Percentiles rank a stretch among this genome's conserved stretches.
phyloP scores from a whole-genome alignment of 768 basidiomycete species.

The Dentipellis fragilis region DNA sequence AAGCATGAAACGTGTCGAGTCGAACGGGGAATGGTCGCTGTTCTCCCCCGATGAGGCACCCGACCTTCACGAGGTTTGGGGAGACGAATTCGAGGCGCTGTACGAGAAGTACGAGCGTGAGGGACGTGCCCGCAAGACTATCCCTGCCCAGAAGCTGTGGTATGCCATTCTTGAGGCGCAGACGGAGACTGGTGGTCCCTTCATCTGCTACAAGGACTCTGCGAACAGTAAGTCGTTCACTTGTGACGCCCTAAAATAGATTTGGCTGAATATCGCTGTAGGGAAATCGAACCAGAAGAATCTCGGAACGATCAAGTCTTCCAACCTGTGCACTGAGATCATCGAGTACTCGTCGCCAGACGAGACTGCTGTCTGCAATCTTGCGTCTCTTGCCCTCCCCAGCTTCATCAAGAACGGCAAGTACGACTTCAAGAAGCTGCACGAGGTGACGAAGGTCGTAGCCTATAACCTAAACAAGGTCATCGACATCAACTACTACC shows the following conservation, averaged over 20 bases:
- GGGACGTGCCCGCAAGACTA: constrained; percentile 71
- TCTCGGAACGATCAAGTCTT: constrained; percentile 97
- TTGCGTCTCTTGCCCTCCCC: constrained; percentile 93
- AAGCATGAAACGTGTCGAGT: constrained; percentile 96
- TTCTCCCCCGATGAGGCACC: constrained; percentile 98
- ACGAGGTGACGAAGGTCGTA: constrained; percentile 90
- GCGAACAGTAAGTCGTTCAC: constrained; percentile 60
- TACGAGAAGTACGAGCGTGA: constrained; percentile 86
- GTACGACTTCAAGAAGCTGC: constrained; percentile 93
- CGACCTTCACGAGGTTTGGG: constrained; percentile 77
- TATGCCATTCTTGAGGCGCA: constrained; percentile 95
- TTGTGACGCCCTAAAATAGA: background rate
- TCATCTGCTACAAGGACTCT: constrained; percentile 98
- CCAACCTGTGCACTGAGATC: constrained; percentile 98
- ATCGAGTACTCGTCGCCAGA: constrained; percentile 97
- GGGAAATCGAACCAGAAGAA: constrained; percentile 98
- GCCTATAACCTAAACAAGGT: constrained; percentile 88
- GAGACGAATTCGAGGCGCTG: constrained; percentile 80
- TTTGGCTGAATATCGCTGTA: constrained; percentile 20
- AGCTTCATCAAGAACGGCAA: constrained; percentile 73
- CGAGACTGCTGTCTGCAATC: constrained; percentile 96
- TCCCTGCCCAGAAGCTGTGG: constrained; percentile 97
- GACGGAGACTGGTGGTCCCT: constrained; percentile 97
- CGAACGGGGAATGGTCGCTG: constrained; percentile 83
- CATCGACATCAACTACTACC: constrained; percentile 95